Percentiles rank a stretch among this genome's conserved stretches.
phyloP scores from a whole-genome alignment of 768 basidiomycete species.

The Mycena kentingensis region DNA sequence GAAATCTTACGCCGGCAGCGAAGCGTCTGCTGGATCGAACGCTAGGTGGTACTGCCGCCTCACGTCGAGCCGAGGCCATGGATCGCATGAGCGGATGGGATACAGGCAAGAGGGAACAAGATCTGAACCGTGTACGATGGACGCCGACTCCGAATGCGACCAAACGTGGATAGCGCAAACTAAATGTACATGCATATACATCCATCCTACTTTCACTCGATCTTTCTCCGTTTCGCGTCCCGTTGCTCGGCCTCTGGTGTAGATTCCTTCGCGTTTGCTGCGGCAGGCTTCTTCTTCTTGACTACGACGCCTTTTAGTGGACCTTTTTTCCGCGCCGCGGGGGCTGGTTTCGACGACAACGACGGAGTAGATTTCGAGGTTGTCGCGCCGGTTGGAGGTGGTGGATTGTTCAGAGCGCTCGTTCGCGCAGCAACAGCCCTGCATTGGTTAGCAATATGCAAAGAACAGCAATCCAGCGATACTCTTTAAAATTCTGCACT shows the following conservation, averaged over 20 bases:
- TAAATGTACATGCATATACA: slow-evolving; percentile 15
- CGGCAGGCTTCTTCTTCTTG: no score
- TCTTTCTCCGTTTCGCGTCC: no score
- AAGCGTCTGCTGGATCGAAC: slow-evolving; percentile 72
- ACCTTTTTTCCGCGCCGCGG: slow-evolving; percentile 61
- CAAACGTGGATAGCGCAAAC: slow-evolving; percentile 36
- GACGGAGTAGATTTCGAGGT: slow-evolving; percentile 34
- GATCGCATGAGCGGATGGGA: slow-evolving; percentile 61
- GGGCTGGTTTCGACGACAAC: slow-evolving; percentile 26
- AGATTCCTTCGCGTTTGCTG: no score
- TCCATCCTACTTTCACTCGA: no score
- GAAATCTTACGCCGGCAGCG: slow-evolving; percentile 86
- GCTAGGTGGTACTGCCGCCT: slow-evolving; percentile 62
- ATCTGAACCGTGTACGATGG: slow-evolving; percentile 71
- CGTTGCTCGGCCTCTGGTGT: no score
- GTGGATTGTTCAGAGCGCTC: slow-evolving; percentile 47
- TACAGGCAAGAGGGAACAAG: slow-evolving; percentile 52
- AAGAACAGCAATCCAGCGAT: slow-evolving; percentile 23
- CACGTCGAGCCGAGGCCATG: slow-evolving; percentile 70
- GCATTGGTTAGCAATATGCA: slow-evolving; percentile 8
- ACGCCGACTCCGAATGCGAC: slow-evolving; percentile 68
- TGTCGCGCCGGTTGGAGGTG: slow-evolving; percentile 39
- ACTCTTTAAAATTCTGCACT: slow-evolving; percentile 79
- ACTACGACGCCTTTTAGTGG: slow-evolving; percentile 77
- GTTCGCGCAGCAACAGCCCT: slow-evolving; percentile 72